These are phyloP conservation scores for Syzygium oleosum DNA, from an alignment of 345 rosid species.

Conservation along the genomic window DNA sequence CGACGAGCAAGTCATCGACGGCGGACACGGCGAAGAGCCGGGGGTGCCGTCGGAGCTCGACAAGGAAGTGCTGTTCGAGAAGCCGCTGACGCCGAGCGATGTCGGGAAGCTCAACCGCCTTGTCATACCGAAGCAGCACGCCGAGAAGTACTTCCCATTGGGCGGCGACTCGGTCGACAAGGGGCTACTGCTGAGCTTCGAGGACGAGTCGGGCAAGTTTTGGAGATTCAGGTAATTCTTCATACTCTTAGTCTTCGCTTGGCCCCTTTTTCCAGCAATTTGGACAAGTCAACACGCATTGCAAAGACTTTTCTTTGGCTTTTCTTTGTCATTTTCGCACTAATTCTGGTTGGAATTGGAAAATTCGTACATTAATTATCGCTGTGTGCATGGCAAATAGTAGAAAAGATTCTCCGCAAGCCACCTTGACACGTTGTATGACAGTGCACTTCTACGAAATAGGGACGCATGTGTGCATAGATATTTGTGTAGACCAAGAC, in stretches of 20 bases:
- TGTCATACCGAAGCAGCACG: conserved; percentile 53
- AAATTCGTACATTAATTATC: background rate
- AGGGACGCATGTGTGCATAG: background rate
- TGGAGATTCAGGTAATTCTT: conserved; percentile 38
- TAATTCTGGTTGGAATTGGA: background rate
- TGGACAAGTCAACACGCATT: background rate
- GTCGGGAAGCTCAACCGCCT: conserved; percentile 52
- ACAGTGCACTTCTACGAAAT: background rate
- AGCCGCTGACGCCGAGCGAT: conserved; percentile 50
- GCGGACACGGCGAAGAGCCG: background rate
- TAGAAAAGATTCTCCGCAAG: background rate
- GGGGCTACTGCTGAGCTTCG: conserved; percentile 31
- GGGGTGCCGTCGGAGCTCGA: background rate
- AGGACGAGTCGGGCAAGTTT: conserved; percentile 31
- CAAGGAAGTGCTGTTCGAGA: conserved; percentile 26
- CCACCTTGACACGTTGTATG: background rate
- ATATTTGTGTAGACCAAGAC: background rate
- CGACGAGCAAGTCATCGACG: background rate
- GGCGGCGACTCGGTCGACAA: background rate
- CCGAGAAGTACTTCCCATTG: conserved; percentile 43
- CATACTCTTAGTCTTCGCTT: background rate
- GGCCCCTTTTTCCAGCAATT: background rate
- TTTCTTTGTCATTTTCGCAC: background rate
- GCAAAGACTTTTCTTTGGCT: background rate
- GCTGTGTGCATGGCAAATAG: background rate